These are phyloP conservation scores for Alternaria novae-zelandiae DNA, from an alignment of 2,329 filamentous ascomycete species.

Conservation along the genomic window DNA sequence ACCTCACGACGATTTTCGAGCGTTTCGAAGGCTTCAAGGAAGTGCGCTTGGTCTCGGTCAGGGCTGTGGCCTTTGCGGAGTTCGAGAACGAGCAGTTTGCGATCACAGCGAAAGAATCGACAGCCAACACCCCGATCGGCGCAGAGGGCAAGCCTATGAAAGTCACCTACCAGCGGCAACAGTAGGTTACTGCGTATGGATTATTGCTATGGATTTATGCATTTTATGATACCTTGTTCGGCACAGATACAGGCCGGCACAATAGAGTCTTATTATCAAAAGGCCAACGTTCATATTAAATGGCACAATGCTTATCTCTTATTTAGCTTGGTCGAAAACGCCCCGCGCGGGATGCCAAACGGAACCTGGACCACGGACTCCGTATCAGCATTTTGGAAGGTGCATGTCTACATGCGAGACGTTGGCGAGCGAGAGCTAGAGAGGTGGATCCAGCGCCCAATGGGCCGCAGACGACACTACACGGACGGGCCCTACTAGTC, in stretches of 20 bases:
- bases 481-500: background rate
- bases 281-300: slow-evolving; percentile 9
- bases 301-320: slow-evolving; percentile 15
- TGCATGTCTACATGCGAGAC: slow-evolving; percentile 1
- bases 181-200: slow-evolving; percentile 58
- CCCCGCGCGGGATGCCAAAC: background rate
- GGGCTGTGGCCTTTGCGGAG: slow-evolving; percentile 95
- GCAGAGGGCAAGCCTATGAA: slow-evolving; percentile 80
- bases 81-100: slow-evolving; percentile 90
- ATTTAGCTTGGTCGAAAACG: background rate
- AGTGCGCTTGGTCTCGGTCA: slow-evolving; percentile 84
- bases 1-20: slow-evolving; percentile 79
- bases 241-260: slow-evolving; percentile 10
- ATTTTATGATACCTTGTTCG: slow-evolving; percentile 24
- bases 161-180: slow-evolving; percentile 88
- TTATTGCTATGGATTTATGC: slow-evolving; percentile 32
- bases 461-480: background rate
- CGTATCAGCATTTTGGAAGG: background rate
- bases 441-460: background rate
- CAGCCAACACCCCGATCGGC: slow-evolving; percentile 81
- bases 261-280: slow-evolving; percentile 17
- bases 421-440: background rate
- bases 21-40: slow-evolving; percentile 95
- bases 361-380: background rate
- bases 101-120: slow-evolving; percentile 92